Conservation (phyloP, 2,329 filamentous ascomycete genomes). For the Zymoseptoria passerinii region DNA sequence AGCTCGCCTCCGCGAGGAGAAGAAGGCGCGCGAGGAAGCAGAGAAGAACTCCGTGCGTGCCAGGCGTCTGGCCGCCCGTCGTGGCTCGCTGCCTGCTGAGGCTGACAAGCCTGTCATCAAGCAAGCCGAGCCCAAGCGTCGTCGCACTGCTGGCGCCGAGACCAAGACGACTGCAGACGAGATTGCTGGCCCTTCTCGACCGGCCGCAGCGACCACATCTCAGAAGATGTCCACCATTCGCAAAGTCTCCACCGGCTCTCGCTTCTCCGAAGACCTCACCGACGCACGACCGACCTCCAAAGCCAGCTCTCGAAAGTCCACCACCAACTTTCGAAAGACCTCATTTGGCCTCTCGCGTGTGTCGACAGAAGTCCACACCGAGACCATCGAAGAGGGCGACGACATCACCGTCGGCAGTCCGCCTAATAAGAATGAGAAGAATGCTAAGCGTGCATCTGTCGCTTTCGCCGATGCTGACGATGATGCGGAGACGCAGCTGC, state of each 20-base stretch:
- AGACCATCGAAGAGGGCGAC: constrained; percentile 2
- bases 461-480: neutral
- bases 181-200: neutral
- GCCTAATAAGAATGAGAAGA: constrained; percentile 1
- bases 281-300: constrained; percentile 9
- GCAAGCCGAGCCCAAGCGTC: neutral
- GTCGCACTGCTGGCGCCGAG: neutral
- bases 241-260: constrained; percentile 9
- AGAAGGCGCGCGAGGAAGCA: constrained; percentile 22
- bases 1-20: constrained; percentile 22
- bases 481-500: neutral
- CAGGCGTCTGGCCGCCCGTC: constrained; percentile 17
- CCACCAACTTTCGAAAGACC: constrained; percentile 10
- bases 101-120: neutral
- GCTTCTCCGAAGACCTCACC: constrained; percentile 13
- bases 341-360: constrained; percentile 8
- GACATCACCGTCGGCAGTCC: constrained; percentile 1
- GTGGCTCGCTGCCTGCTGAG: neutral
- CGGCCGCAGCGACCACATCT: neutral
- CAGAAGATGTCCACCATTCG: neutral
- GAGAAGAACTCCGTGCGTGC: constrained; percentile 24
- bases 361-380: constrained; percentile 3
- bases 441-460: neutral
- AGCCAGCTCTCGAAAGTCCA: constrained; percentile 10
- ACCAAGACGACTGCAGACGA: neutral